These are phyloP conservation scores for Schizophyllum amplum DNA, from an alignment of 1,284 basidiomycete species.

Conservation along the genomic window DNA sequence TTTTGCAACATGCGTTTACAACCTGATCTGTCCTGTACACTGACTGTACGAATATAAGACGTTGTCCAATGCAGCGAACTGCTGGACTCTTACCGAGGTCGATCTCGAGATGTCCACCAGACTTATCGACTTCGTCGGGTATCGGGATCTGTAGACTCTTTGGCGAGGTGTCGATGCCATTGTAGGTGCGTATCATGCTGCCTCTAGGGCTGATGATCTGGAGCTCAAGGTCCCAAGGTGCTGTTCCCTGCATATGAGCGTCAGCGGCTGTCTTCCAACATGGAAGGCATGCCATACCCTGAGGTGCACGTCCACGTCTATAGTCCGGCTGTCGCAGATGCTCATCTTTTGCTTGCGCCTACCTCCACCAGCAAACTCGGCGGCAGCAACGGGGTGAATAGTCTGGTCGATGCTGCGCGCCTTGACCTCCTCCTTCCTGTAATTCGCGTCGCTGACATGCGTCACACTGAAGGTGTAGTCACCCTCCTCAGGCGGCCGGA, in stretches of 20 bases:
- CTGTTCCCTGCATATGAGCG: slow-evolving; percentile 57
- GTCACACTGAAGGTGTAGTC: slow-evolving; percentile 84
- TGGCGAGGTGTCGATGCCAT: slow-evolving; percentile 45
- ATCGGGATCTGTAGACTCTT: slow-evolving; percentile 61
- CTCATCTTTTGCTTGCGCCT: slow-evolving; percentile 41
- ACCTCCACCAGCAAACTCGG: slow-evolving; percentile 54
- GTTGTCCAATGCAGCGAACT: neutral
- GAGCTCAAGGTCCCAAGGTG: slow-evolving; percentile 80
- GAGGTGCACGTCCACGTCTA: slow-evolving; percentile 73
- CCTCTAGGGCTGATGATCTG: slow-evolving; percentile 66
- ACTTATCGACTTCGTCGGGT: slow-evolving; percentile 54
- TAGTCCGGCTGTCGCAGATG: slow-evolving; percentile 67
- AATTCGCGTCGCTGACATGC: slow-evolving; percentile 79
- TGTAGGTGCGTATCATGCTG: slow-evolving; percentile 50
- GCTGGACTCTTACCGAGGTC: slow-evolving; percentile 49
- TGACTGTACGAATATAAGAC: slow-evolving; percentile 37
- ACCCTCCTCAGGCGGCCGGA: slow-evolving; percentile 86
- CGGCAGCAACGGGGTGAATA: slow-evolving; percentile 82
- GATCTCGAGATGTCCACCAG: slow-evolving; percentile 76
- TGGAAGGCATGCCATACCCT: no score
- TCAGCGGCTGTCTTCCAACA: no score
- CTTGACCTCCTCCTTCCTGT: slow-evolving; percentile 64
- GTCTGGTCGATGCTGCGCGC: slow-evolving; percentile 75
- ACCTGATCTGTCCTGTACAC: slow-evolving; percentile 83
- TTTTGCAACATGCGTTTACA: slow-evolving; percentile 77